A percentile compares a stretch with the other conserved stretches of the same genome.
Conservation (phyloP, 2,329 filamentous ascomycete species). For the Dactylellina drechsleri region DNA sequence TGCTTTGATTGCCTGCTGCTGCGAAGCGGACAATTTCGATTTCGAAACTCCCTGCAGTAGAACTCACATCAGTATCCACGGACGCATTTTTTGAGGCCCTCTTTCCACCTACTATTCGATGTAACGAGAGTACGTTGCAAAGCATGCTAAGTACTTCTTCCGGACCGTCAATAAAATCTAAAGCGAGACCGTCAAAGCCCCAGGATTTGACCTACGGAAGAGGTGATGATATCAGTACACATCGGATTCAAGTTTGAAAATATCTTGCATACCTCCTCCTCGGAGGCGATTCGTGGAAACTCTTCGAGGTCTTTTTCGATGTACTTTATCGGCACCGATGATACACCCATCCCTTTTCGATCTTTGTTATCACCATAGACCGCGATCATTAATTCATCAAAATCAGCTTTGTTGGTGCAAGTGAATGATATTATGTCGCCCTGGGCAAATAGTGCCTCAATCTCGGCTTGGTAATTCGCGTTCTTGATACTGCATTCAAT, state of each 20-base stretch:
- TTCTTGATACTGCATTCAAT: conserved; percentile 83
- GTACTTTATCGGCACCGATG: conserved; percentile 73
- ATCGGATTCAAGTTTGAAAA: too few relatives aligned
- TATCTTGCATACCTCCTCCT: conserved; percentile 20
- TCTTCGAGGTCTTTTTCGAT: conserved; percentile 31
- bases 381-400: conserved; percentile 74
- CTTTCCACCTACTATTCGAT: conserved; percentile 32
- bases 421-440: conserved; percentile 74
- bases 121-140: conserved; percentile 67
- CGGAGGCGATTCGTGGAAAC: conserved; percentile 27
- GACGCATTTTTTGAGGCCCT: neutral
- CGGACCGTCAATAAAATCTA: conserved; percentile 82
- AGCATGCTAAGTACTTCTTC: conserved; percentile 87
- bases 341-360: conserved; percentile 69
- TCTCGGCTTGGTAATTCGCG: conserved; percentile 70
- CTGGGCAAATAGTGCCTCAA: conserved; percentile 69
- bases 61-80: neutral
- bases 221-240: too few relatives aligned
- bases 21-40: conserved; percentile 18
- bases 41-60: conserved; percentile 63
- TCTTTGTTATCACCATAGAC: conserved; percentile 65
- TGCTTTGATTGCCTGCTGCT: conserved; percentile 33
- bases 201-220: conserved; percentile 60
- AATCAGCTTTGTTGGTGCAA: conserved; percentile 78
- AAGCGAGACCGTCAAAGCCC: conserved; percentile 79